Evolutionary conservation across 768 basidiomycete genomes (phyloP).

Genomic region (Boletales sp.): DNA sequence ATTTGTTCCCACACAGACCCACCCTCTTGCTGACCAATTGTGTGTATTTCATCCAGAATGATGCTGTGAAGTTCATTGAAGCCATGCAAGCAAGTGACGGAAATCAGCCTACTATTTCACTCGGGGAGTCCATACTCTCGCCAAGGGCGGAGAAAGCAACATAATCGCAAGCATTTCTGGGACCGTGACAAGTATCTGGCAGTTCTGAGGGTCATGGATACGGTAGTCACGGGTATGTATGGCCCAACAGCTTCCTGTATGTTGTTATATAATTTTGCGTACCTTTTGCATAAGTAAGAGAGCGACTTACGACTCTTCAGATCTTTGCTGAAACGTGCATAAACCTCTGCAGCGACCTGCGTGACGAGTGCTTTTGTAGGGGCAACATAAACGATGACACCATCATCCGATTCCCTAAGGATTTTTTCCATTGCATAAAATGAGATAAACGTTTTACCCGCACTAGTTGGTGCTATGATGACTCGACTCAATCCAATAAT

Average conservation of each 20-base stretch:
- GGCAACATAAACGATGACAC: conserved; percentile 67
- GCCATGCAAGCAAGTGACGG: background rate
- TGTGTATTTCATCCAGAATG: conserved; percentile 55
- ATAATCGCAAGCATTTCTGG: conserved; percentile 68
- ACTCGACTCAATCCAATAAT: background rate
- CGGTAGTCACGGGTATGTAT: conserved; percentile 65
- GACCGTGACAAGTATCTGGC: conserved; percentile 72
- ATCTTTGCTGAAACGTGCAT: conserved; percentile 62
- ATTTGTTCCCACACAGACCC: conserved; percentile 75
- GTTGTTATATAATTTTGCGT: background rate
- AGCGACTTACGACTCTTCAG: conserved; percentile 40
- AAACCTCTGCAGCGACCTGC: conserved; percentile 72
- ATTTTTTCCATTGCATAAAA: conserved; percentile 76
- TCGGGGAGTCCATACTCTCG: conserved; percentile 56
- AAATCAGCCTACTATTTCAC: conserved; percentile 47
- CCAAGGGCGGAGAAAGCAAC: conserved; percentile 64
- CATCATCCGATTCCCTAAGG: conserved; percentile 58
- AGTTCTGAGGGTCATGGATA: conserved; percentile 58
- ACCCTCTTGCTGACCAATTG: conserved; percentile 66
- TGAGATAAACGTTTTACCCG: conserved; percentile 75
- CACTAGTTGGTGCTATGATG: conserved; percentile 58
- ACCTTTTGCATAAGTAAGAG: background rate
- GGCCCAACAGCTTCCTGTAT: conserved; percentile 56
- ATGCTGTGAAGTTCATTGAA: conserved; percentile 41
- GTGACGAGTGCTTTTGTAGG: conserved; percentile 73